Evolutionary conservation across 2,329 filamentous ascomycete genomes (phyloP), one percentile per base, ranked within the genome.

Genomic region (Colletotrichum filicis): DNA sequence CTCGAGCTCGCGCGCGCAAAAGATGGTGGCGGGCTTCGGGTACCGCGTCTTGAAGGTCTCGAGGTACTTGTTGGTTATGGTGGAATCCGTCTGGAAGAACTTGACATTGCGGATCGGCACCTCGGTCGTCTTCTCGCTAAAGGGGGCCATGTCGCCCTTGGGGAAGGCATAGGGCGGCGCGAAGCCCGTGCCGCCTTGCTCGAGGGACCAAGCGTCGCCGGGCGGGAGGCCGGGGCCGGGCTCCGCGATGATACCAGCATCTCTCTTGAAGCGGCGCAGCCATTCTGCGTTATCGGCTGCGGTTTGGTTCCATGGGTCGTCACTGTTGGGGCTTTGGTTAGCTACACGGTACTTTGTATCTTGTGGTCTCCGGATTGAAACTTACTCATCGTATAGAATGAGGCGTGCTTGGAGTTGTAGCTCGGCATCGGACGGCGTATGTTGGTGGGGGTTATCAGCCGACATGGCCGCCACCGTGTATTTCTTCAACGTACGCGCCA

Each of bases 221-320:
- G 78, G 74, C 0, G 84, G 82, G 0, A 91, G 82, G 2, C 88
- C 89, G 0, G 89, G 89, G 0, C 89, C 87, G 5, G 83, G 80
- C 11, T 84, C 82, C n/a, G 83, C 79, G 1, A 87, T 79, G 35
- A 92, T 87, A 22, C 89, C 89, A 0, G 83, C 84, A 60, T 89
- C 86, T 12, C 89, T 86, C 79, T 92, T 92, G 82, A 92, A 92
- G 57, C 90, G 86, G 68, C 86, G 84, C 14, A 92, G 84, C 90
- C 90, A 92, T 79, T 92, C 90, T 1, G 84, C 85, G 75, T 92
- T 92, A 77, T 92, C 90, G 35, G 90, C 90, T 1, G 89, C 88
- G 0, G 90, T 92, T 76, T 90, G 87, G 78, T 92, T 92, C 88
- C 89, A 91, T 2, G 89, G 88, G 76, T 92, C 90, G 69, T 92